Percentiles rank a stretch among this genome's conserved stretches.
phyloP scores from a whole-genome alignment of 1,284 basidiomycete genomes.

The Moesziomyces parantarcticus region DNA sequence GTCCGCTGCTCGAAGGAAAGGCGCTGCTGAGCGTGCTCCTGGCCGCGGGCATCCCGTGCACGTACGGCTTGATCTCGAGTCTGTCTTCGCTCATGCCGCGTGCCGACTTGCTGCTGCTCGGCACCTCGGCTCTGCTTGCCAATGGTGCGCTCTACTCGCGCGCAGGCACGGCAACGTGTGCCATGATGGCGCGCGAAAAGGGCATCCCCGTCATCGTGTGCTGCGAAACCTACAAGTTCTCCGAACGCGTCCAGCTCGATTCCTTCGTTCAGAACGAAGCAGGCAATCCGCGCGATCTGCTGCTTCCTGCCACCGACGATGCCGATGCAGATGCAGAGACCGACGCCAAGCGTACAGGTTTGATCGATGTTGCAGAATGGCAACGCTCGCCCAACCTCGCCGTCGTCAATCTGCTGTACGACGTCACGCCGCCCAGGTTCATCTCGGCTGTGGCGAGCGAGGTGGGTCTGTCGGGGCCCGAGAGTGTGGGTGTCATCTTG shows the following conservation, averaged over 20 bases:
- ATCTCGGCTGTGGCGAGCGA: conserved; percentile 64
- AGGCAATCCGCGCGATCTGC: conserved; percentile 50
- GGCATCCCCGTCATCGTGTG: conserved; percentile 94
- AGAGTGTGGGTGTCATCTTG: conserved; percentile 65
- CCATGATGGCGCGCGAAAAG: conserved; percentile 91
- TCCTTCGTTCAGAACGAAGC: conserved; percentile 96
- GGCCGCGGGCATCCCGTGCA: conserved; percentile 82
- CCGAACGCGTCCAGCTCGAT: conserved; percentile 90
- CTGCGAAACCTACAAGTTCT: conserved; percentile 98
- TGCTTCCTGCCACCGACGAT: conserved; percentile 32
- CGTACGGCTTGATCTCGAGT: conserved; percentile 90
- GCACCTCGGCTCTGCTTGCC: conserved; percentile 91
- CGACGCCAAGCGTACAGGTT: conserved; percentile 8
- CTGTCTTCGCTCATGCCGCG: conserved; percentile 83
- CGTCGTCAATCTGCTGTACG: conserved; percentile 64
- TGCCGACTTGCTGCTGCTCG: conserved; percentile 84
- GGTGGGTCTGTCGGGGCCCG: conserved; percentile 64
- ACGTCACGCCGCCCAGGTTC: conserved; percentile 65
- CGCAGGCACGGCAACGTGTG: conserved; percentile 92
- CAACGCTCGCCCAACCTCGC: conserved; percentile 41
- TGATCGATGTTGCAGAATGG: conserved; percentile 52
- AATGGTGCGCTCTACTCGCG: conserved; percentile 95
- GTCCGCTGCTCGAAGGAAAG: conserved; percentile 89
- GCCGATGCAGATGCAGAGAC: conserved; percentile 10
- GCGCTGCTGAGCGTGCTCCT: conserved; percentile 78